Base-by-base conservation (phyloP, 768 basidiomycete genomes). In the button mushroom (Agaricus bisporus) region DNA sequence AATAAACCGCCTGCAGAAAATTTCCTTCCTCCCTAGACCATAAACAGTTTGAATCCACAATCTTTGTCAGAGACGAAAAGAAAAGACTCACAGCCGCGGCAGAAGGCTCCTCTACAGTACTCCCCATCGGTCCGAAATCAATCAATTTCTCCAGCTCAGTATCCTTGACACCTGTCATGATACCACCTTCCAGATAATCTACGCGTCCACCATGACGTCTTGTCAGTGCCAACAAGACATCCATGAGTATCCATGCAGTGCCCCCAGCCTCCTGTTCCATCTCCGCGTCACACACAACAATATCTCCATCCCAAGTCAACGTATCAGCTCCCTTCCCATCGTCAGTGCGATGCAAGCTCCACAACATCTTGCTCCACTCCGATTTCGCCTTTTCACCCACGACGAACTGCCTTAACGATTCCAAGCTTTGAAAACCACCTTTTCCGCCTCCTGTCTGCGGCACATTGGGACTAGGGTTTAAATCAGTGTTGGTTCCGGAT, bases 261-360 rank as follows among this genome's bases (percentile, higher is more conserved):
- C 79, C 75, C 15, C 73, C 66, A 29, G 72, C 59, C 59, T 80
- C 81, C 51, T 74, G 71, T 59, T 73, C 80, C 75, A 91, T 91
- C 55, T 84, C 83, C 54, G 90, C 85, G 60, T 86, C 85, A 62
- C 88, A 89, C 12, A 94, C 72, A 44, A 90, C 74, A 37, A 92
- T 76, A 62, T 85, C 76, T 10, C 88, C 87, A 60, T 91, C 82
- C 88, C 89, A 91, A n/a, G 47, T 25, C 17, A 47, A 41, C 35
- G 28, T 25, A 8, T 45, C 38, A 11, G 35, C 20, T 15, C 17
- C 70, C 61, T 15, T 74, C 75, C 38, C 69, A 73, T 28, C 73
- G 60, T 5, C 65, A 32, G 17, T 17, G 7, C 44, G 41, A 29
- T 49, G 36, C 22, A 45, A 28, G 48, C 54, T 55, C 28, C 39